These are phyloP conservation scores for Emiliania huxleyi DNA, from an alignment of 78 protist genomes.

Conservation along the genomic window DNA sequence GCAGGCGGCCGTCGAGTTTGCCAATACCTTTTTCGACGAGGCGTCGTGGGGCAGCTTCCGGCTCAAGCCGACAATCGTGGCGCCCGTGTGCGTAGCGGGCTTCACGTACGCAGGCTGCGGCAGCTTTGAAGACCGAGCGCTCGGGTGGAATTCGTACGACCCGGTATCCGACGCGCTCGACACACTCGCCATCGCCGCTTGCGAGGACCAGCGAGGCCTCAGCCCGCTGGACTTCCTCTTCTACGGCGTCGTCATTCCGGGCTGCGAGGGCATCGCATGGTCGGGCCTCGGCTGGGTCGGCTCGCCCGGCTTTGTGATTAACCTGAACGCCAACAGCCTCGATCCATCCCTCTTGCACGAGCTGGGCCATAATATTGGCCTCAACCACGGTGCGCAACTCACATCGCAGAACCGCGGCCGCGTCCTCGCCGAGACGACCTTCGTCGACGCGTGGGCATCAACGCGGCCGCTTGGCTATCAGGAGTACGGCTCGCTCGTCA, in stretches of 20 bases:
- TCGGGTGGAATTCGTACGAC: not conserved
- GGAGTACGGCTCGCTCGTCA: not conserved
- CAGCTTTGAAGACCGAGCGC: not conserved
- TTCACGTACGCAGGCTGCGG: not conserved
- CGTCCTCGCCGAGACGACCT: not conserved
- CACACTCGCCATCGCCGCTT: not conserved
- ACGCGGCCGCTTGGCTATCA: not conserved
- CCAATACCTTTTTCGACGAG: not conserved
- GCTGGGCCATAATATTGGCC: not conserved
- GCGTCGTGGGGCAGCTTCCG: not conserved
- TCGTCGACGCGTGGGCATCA: not conserved
- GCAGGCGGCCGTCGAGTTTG: not conserved
- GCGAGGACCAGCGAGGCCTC: not conserved
- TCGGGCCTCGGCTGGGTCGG: not conserved
- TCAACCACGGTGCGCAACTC: not conserved
- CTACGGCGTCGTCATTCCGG: not conserved
- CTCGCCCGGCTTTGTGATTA: not conserved
- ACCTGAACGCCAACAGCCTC: not conserved
- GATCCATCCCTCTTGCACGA: not conserved
- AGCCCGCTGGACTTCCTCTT: not conserved
- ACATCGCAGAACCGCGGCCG: not conserved
- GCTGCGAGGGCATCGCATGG: not conserved
- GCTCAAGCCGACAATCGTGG: not conserved
- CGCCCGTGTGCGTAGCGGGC: not conserved
- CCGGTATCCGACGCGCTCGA: not conserved